Evolutionary conservation across 2,329 filamentous ascomycete genomes (phyloP), one percentile per base, ranked within the genome.

Genomic region (Aspergillus tanneri): DNA sequence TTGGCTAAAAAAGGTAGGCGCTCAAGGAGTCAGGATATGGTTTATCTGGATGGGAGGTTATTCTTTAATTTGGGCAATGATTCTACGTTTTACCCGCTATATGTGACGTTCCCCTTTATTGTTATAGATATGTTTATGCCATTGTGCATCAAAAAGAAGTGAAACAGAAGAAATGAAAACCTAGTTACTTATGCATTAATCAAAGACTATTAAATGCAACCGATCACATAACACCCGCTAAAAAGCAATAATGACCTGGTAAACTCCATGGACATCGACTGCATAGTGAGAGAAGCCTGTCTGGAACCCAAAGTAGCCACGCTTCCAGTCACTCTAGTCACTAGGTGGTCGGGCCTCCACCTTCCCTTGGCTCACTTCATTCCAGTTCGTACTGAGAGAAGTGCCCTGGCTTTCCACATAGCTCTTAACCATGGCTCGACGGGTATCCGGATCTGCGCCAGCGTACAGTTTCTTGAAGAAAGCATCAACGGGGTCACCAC

Each of bases 391-490:
- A 69, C 90, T 96, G 41, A 99, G 74, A 2, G 88, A 82, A 0
- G 93, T 99, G 4, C 93, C 93, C 59, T 95, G 93, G 69, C 91
- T 96, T 77, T 99, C 92, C 11, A 84, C 79, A 63, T 89, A 97
- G 65, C 89, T 95, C 81, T 99, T 99, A 83, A 95, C 89, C 93
- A 99, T 99, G 7, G 93, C 93, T 2, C 90, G 83, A 64, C 84
- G 84, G 49, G 89, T 88, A 59, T 99, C 92, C 0, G 85, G 82
- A 40, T 86, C 84, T 0, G 89, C 84, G 27, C 76, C 77, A 54
- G 86, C 83, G 72, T 92, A 97, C 1, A 99, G 76, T 62, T 87
- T 85, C 77, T 95, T 93, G 77, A 99, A 99, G 73, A 96, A 97
- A 9, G 70, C 66, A 60, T 95, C 87, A 7, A 90, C 83, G 22